Conservation (phyloP, 23 red algal genomes). For the Gracilaria caudata region DNA sequence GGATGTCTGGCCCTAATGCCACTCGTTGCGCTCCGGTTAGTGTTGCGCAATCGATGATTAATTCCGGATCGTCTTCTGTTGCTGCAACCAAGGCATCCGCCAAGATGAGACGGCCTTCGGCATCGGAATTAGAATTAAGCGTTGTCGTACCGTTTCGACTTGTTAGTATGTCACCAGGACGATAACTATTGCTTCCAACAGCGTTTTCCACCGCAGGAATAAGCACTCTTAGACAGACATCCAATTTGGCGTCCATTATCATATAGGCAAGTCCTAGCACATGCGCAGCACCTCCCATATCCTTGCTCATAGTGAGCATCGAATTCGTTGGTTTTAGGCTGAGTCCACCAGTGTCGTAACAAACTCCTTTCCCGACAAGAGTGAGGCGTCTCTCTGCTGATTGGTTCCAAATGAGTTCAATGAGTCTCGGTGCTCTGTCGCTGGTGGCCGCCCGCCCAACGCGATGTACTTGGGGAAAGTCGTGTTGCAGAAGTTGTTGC, state of each 20-base stretch:
- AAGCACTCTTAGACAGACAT: slow-evolving; percentile 82
- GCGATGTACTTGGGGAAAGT: slow-evolving; percentile 89
- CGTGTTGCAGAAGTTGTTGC: slow-evolving; percentile 72
- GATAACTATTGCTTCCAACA: slow-evolving; percentile 75
- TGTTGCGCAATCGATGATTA: slow-evolving; percentile 94
- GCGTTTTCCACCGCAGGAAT: slow-evolving; percentile 94
- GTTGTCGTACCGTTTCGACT: slow-evolving; percentile 89
- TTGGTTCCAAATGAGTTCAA: slow-evolving; percentile 81
- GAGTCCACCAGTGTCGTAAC: slow-evolving; percentile 93
- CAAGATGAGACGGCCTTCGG: slow-evolving; percentile 94
- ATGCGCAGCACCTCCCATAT: slow-evolving; percentile 97
- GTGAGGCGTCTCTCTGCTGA: slow-evolving; percentile 27
- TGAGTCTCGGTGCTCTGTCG: slow-evolving; percentile 74
- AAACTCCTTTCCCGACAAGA: slow-evolving; percentile 94
- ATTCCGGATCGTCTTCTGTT: slow-evolving; percentile 68
- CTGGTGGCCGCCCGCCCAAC: slow-evolving; percentile 86
- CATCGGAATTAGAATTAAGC: slow-evolving; percentile 90
- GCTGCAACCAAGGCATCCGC: slow-evolving; percentile 95
- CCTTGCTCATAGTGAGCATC: slow-evolving; percentile 98
- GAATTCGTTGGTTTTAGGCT: slow-evolving; percentile 85
- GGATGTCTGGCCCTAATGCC: slow-evolving; percentile 91
- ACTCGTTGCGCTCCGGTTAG: slow-evolving; percentile 95
- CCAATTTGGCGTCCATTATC: slow-evolving; percentile 80
- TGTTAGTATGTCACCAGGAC: slow-evolving; percentile 88
- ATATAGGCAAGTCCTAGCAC: slow-evolving; percentile 87